These are phyloP conservation scores for Microcyclospora tardicrescens DNA, from an alignment of 2,329 filamentous ascomycete genomes.

Conservation along the genomic window DNA sequence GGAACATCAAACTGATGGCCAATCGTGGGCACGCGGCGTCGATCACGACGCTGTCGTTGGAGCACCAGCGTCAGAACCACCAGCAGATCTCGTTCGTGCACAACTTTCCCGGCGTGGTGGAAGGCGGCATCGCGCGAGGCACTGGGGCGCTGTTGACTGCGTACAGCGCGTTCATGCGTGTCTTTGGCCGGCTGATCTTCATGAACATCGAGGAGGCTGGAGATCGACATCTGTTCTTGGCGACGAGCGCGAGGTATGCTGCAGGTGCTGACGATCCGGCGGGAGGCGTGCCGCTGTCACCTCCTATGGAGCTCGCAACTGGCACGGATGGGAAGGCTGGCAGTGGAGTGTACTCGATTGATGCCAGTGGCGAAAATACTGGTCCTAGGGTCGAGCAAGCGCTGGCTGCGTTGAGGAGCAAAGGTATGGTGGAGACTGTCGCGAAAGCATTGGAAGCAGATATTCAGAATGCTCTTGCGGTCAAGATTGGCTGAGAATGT, in stretches of 20 bases:
- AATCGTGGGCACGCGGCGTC: constrained; percentile 12
- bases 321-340: constrained; percentile 19
- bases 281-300: constrained; percentile 10
- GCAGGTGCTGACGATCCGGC: constrained; percentile 5
- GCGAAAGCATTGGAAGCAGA: no score
- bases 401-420: constrained; percentile 17
- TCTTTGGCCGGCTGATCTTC: constrained; percentile 8
- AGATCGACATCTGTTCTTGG: constrained; percentile 24
- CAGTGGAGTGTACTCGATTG: constrained; percentile 24
- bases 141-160: constrained; percentile 2
- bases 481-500: no score
- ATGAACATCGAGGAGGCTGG: constrained; percentile 21
- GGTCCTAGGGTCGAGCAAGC: constrained; percentile 15
- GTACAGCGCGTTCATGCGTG: constrained; percentile 4
- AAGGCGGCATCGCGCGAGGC: constrained; percentile 12
- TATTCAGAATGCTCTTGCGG: no score
- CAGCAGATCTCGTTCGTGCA: constrained; percentile 20
- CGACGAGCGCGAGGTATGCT: constrained; percentile 24
- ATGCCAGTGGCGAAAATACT: constrained; percentile 18
- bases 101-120: constrained; percentile 19
- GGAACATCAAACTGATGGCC: constrained; percentile 6
- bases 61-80: constrained; percentile 10
- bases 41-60: constrained; percentile 16
- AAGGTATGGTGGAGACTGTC: constrained; percentile 18
- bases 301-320: constrained; percentile 7